Evolutionary conservation across 768 basidiomycete species (phyloP).

Genomic region (Rhodotorula taiwanensis): DNA sequence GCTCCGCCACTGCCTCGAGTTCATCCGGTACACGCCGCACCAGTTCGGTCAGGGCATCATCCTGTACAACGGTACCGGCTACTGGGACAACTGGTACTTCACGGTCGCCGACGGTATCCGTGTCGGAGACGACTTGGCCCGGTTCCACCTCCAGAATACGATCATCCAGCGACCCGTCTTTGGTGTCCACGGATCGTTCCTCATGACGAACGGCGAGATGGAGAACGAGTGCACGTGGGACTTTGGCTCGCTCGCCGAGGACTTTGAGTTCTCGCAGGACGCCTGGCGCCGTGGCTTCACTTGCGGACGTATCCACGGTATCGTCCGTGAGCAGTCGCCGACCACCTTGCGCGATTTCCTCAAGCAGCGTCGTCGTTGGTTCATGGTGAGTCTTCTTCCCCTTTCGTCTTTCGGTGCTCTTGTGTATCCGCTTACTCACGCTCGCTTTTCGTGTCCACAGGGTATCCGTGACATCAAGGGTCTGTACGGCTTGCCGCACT

Average conservation of each 20-base stretch:
- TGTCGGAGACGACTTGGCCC: slow-evolving; percentile 44
- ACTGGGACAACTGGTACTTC: slow-evolving; percentile 44
- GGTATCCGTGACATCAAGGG: slow-evolving; percentile 42
- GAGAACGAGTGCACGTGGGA: slow-evolving; percentile 45
- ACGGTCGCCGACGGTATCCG: slow-evolving; percentile 44
- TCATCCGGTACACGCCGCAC: slow-evolving; percentile 43
- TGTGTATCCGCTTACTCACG: not conserved
- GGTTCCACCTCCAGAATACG: slow-evolving; percentile 44
- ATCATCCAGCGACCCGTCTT: slow-evolving; percentile 42
- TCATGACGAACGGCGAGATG: slow-evolving; percentile 43
- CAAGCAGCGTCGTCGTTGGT: slow-evolving; percentile 45
- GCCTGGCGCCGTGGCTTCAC: slow-evolving; percentile 44
- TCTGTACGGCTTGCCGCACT: slow-evolving; percentile 42
- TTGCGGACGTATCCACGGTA: slow-evolving; percentile 42
- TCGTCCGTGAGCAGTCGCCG: slow-evolving; percentile 43
- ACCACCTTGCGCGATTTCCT: slow-evolving; percentile 43
- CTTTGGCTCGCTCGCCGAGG: slow-evolving; percentile 43
- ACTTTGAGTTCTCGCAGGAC: slow-evolving; percentile 45
- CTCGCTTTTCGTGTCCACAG: not conserved
- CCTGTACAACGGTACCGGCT: slow-evolving; percentile 42
- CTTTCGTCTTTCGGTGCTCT: too few relatives aligned
- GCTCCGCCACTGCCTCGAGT: slow-evolving; percentile 42
- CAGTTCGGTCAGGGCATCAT: slow-evolving; percentile 44
- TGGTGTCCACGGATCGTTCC: slow-evolving; percentile 44
- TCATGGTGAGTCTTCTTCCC: slow-evolving; percentile 38